A percentile compares a stretch with the other conserved stretches of the same genome.
These are phyloP conservation scores for Penicillium atrosanguineum DNA, from an alignment of 495 filamentous ascomycete genomes.

Conservation along the genomic window DNA sequence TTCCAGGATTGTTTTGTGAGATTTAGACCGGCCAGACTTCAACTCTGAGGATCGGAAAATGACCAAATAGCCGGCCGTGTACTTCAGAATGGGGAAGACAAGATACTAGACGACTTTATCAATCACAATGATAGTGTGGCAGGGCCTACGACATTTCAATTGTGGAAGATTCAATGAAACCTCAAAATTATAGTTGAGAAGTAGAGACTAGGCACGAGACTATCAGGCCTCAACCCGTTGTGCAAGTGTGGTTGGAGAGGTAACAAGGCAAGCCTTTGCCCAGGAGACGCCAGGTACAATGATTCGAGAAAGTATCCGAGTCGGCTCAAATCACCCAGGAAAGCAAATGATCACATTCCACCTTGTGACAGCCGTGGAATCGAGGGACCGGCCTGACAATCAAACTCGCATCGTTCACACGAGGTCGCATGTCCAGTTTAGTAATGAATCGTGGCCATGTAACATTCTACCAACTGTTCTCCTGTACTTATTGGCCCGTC, in stretches of 20 bases:
- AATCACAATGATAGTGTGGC: no score
- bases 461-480: conserved; percentile 2
- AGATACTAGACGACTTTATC: no score
- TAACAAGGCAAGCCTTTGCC: background rate
- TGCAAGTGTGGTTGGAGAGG: background rate
- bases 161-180: no score
- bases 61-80: no score
- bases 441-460: background rate
- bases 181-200: no score
- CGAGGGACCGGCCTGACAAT: background rate
- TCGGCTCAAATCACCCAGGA: background rate
- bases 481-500: background rate
- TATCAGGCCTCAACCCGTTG: background rate
- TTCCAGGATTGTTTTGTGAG: no score
- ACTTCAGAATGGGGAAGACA: no score
- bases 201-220: no score
- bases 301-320: background rate
- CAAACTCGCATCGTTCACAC: background rate
- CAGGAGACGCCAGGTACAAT: background rate
- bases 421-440: conserved; percentile 3
- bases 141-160: no score
- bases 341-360: background rate
- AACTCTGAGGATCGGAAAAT: no score
- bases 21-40: no score
- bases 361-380: background rate